Evolutionary conservation across 257 asterid species (phyloP), one percentile per base, ranked within the genome.

Genomic region (Sherardia arvensis): DNA sequence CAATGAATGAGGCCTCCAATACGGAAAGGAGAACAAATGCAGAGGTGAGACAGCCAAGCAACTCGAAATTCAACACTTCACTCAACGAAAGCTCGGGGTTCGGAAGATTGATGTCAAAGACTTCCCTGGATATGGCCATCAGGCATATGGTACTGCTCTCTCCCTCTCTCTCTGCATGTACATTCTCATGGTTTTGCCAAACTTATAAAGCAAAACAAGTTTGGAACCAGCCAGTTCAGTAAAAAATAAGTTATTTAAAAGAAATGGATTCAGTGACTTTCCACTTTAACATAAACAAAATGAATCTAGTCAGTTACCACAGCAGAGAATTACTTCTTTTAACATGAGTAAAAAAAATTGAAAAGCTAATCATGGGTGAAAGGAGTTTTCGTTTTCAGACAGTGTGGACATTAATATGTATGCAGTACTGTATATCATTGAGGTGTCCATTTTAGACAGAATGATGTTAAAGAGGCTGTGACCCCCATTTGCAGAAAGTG

Each of bases 21-120:
- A 1, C 51, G 5, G 21, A 65, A 67, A 67, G 59, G 59, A 58
- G 58, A 38, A 71, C 81, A 4, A 73, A 30, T 27, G 69, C 45
- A 7, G 84, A 83, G 61, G 81, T 36, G 36, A 79, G 64, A 34
- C 70, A 67, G 51, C 51, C 51, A 23, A 70, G 49, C 43, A 80
- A 75, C 45, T 30, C 74, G 38, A 78, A 74, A 67, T 59, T 81
- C 70, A 77, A 59, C 56, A 73, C 82, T 34, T 85, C 89, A 1
- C 56, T 79, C 60, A 81, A 80, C 74, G 90, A 86, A 77, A 69
- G 63, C 62, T 66, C 84, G 7, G 85, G 95, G 53, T 81, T 78
- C 67, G 90, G 90, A 64, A 81, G 85, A 74, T 61, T 78, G 64
- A 78, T 78, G 74, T 75, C 87, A 1, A 80, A 68, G 66, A 77